These are phyloP conservation scores for Fusarium sp. DNA, from an alignment of 2,329 filamentous ascomycete species.

Conservation along the genomic window DNA sequence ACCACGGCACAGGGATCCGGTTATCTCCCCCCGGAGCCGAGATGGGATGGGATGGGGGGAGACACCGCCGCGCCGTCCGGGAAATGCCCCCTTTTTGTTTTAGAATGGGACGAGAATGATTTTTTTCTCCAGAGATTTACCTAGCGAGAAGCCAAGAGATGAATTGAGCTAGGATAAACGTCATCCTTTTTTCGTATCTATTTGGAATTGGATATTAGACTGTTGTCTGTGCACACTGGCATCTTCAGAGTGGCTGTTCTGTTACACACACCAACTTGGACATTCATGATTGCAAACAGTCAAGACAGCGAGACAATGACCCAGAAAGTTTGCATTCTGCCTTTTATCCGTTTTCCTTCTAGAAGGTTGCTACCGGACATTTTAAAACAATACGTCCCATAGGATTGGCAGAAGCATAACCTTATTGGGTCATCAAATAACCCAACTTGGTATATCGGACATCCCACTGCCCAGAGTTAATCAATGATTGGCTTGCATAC, in stretches of 20 bases:
- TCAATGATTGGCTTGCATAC: neutral
- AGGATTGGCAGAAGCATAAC: neutral
- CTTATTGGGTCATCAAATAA: neutral
- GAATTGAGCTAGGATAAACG: too few relatives aligned
- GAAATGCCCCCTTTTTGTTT: too few relatives aligned
- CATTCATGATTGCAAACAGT: neutral
- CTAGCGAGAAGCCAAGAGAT: too few relatives aligned
- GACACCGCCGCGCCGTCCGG: too few relatives aligned
- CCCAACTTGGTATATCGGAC: neutral
- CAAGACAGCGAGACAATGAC: neutral
- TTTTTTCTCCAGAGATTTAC: too few relatives aligned
- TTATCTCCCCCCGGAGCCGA: neutral
- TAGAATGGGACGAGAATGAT: too few relatives aligned
- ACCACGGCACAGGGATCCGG: neutral
- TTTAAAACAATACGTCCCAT: neutral
- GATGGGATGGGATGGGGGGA: neutral
- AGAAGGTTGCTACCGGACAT: neutral
- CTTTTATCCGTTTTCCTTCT: neutral
- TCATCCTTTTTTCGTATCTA: too few relatives aligned
- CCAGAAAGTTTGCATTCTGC: neutral
- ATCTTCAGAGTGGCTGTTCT: too few relatives aligned
- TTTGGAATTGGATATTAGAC: too few relatives aligned
- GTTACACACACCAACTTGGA: neutral
- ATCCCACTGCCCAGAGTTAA: neutral
- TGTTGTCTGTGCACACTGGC: too few relatives aligned